These are phyloP conservation scores for Rhizopus delemar DNA, from an alignment of 371 early-diverging fungal species.

Conservation along the genomic window DNA sequence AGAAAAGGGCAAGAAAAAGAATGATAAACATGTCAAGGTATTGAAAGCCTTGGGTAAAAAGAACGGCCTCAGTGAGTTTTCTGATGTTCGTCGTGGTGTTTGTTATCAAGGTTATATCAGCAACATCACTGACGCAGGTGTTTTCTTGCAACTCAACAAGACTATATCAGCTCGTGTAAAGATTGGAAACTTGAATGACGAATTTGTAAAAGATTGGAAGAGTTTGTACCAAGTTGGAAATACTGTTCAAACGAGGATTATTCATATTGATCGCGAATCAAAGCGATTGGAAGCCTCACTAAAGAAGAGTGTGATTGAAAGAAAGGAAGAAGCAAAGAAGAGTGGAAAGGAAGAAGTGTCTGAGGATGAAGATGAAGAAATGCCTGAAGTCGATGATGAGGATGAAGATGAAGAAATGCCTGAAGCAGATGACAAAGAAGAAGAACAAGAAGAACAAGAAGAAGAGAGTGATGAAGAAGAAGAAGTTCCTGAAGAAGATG, in stretches of 20 bases:
- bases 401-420: conserved; percentile 46
- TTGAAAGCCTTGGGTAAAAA: neutral
- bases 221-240: conserved; percentile 69
- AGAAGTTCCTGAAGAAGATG: neutral
- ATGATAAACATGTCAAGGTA: neutral
- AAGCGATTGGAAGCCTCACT: conserved; percentile 67
- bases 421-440: neutral
- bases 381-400: conserved; percentile 53
- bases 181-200: conserved; percentile 86
- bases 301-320: conserved; percentile 48
- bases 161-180: conserved; percentile 75
- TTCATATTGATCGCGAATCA: conserved; percentile 60
- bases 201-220: conserved; percentile 83
- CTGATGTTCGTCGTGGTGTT: conserved; percentile 53
- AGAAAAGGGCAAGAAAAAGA: neutral
- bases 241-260: conserved; percentile 72
- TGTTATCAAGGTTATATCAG: conserved; percentile 77
- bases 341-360: conserved; percentile 31
- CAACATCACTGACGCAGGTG: conserved; percentile 70
- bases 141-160: conserved; percentile 73
- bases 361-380: conserved; percentile 43
- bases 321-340: conserved; percentile 31
- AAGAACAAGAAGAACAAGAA: neutral
- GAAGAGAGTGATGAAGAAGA: neutral
- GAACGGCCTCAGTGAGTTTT: conserved; percentile 14